Conservation (phyloP, 768 basidiomycete genomes). For the Suillus discolor region DNA sequence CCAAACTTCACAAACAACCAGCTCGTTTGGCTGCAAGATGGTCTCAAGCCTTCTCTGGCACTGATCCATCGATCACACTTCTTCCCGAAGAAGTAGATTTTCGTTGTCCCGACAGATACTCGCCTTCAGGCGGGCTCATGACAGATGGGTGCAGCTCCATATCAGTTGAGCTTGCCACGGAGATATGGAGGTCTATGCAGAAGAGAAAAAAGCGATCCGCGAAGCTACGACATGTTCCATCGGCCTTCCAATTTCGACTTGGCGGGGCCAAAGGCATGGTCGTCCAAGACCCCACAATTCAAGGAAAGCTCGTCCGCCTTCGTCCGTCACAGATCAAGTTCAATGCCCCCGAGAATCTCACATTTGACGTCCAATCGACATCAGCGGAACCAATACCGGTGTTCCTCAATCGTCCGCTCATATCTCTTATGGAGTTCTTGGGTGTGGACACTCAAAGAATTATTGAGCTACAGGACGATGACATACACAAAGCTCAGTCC, state of each 20-base stretch:
- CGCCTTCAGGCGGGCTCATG: slow-evolving; percentile 36
- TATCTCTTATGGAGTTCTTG: slow-evolving; percentile 50
- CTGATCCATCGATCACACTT: slow-evolving; percentile 47
- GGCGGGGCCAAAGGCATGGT: slow-evolving; percentile 54
- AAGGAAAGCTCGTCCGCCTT: slow-evolving; percentile 38
- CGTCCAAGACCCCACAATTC: slow-evolving; percentile 40
- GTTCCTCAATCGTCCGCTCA: slow-evolving; percentile 50
- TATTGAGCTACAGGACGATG: slow-evolving; percentile 38
- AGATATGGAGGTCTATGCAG: slow-evolving; percentile 39
- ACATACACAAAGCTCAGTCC: slow-evolving; percentile 38
- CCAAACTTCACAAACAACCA: slow-evolving; percentile 38
- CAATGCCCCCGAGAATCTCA: slow-evolving; percentile 43
- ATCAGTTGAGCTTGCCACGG: slow-evolving; percentile 37
- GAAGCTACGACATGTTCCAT: slow-evolving; percentile 30
- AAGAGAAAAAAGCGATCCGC: slow-evolving; percentile 22
- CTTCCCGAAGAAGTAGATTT: slow-evolving; percentile 36
- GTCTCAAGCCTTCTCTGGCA: slow-evolving; percentile 56
- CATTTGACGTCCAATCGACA: slow-evolving; percentile 50
- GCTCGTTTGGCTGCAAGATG: slow-evolving; percentile 53
- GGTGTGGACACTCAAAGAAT: slow-evolving; percentile 38
- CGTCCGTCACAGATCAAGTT: slow-evolving; percentile 71
- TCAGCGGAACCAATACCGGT: slow-evolving; percentile 44
- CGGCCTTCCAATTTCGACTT: slow-evolving; percentile 47
- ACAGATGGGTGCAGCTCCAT: slow-evolving; percentile 57
- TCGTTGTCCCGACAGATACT: slow-evolving; percentile 27